These are phyloP conservation scores for Monascus purpureus DNA, from an alignment of 495 filamentous ascomycete species.

Conservation along the genomic window DNA sequence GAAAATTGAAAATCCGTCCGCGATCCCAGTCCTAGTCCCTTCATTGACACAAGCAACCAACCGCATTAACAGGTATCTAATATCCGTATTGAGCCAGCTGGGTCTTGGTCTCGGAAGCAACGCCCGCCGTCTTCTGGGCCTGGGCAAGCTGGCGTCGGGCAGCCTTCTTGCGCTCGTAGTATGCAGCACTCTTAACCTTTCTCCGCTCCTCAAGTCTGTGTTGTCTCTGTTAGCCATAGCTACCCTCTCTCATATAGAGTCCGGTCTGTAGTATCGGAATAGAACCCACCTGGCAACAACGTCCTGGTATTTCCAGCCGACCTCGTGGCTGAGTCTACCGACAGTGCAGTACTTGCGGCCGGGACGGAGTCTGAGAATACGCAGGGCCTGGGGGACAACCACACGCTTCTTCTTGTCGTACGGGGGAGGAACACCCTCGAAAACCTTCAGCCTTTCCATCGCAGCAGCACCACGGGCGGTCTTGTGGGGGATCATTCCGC, in stretches of 20 bases:
- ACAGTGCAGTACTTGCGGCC: slow-evolving; percentile 99
- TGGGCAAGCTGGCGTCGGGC: slow-evolving; percentile 76
- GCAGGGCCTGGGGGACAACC: slow-evolving; percentile 94
- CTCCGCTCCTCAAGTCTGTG: slow-evolving; percentile 92
- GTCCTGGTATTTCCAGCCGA: slow-evolving; percentile 99
- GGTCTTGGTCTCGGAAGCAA: slow-evolving; percentile 59
- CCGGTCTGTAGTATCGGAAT: slow-evolving; percentile 1
- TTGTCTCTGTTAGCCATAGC: slow-evolving; percentile 23
- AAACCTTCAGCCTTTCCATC: slow-evolving; percentile 95
- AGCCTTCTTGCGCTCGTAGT: slow-evolving; percentile 99
- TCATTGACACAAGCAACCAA: slow-evolving; percentile 34
- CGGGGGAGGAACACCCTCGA: slow-evolving; percentile 96
- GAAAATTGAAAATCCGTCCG: slow-evolving; percentile 29
- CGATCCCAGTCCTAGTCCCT: slow-evolving; percentile 30
- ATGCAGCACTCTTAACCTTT: slow-evolving; percentile 96
- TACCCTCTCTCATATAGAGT: not conserved
- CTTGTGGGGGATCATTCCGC: slow-evolving; percentile 99
- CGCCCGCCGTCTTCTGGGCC: slow-evolving; percentile 80
- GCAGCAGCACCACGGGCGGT: slow-evolving; percentile 92
- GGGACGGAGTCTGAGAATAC: slow-evolving; percentile 87
- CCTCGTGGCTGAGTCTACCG: slow-evolving; percentile 91
- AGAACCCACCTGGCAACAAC: slow-evolving; percentile 85
- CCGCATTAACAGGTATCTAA: slow-evolving; percentile 42
- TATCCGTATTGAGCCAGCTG: slow-evolving; percentile 60
- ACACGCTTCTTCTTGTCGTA: slow-evolving; percentile 99